A percentile compares a stretch with the other conserved stretches of the same genome.
Conservation (phyloP, 176 grass and related monocot genomes). For the Phoenix dactylifera region DNA sequence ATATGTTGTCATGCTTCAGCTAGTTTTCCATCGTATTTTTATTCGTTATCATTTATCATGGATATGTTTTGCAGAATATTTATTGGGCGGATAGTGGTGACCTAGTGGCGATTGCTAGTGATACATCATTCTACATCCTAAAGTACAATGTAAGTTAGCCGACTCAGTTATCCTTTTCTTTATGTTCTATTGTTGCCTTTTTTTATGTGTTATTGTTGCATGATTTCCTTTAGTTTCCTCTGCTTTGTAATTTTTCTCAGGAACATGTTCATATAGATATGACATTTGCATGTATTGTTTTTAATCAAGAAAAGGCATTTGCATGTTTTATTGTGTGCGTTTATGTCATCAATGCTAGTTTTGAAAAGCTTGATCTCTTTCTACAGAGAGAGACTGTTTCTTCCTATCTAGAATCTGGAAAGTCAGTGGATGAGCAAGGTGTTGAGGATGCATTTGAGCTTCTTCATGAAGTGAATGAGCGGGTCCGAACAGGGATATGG, state of each 20-base stretch:
- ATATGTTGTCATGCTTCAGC: not conserved
- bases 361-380: slow-evolving; percentile 9
- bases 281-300: not conserved
- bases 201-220: not conserved
- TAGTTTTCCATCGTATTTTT: not conserved
- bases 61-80: slow-evolving; percentile 53
- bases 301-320: not conserved
- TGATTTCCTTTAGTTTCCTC: not conserved
- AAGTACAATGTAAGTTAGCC: slow-evolving; percentile 77
- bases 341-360: too few relatives aligned
- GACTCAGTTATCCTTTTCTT: slow-evolving; percentile 11
- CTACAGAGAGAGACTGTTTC: slow-evolving; percentile 80
- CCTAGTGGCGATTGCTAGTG: slow-evolving; percentile 88
- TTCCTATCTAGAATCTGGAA: slow-evolving; percentile 71
- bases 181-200: slow-evolving; percentile 14
- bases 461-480: slow-evolving; percentile 91
- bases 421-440: slow-evolving; percentile 67
- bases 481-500: slow-evolving; percentile 93
- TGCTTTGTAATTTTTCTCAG: too few relatives aligned
- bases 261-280: not conserved
- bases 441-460: slow-evolving; percentile 97
- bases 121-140: slow-evolving; percentile 94
- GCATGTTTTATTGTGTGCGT: not conserved
- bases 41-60: not conserved
- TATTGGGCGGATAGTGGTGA: slow-evolving; percentile 98